phyloP scores from a whole-genome alignment of 1,284 basidiomycete species.

The Fomitopsis palustris region DNA sequence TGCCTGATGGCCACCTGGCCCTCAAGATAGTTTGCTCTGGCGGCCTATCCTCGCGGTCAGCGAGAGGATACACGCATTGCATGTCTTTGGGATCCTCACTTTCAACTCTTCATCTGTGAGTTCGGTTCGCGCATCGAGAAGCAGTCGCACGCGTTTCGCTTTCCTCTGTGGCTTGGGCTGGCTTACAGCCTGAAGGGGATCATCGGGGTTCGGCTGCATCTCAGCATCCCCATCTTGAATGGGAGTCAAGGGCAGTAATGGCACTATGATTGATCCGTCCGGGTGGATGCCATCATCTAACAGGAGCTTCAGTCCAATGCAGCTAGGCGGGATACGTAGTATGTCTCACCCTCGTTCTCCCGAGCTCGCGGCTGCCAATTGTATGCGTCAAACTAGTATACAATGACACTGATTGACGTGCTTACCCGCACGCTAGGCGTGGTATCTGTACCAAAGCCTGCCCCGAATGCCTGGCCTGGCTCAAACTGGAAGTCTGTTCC shows the following conservation, averaged over 20 bases:
- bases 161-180: conserved; percentile 38
- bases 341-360: not conserved
- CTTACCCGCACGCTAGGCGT: not conserved
- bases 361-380: not conserved
- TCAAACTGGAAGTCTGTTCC: conserved; percentile 6
- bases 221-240: conserved; percentile 9
- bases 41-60: conserved; percentile 36
- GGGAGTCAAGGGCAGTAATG: conserved; percentile 20
- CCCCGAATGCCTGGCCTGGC: not conserved
- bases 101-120: conserved; percentile 77
- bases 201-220: not conserved
- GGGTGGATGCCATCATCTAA: conserved; percentile 5
- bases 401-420: not conserved
- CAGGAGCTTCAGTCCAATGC: not conserved
- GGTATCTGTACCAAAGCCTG: not conserved
- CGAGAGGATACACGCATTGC: not conserved
- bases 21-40: conserved; percentile 64
- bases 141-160: conserved; percentile 32
- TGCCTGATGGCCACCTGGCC: conserved; percentile 52
- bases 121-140: conserved; percentile 67
- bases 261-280: conserved; percentile 21
- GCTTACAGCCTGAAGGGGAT: conserved; percentile 19
- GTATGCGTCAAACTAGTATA: not conserved
- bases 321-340: not conserved
- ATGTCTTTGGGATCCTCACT: conserved; percentile 30